Percentiles rank a stretch among this genome's conserved stretches.
Conservation (phyloP, 2,329 filamentous ascomycete genomes). For the Xylariaceae sp. region DNA sequence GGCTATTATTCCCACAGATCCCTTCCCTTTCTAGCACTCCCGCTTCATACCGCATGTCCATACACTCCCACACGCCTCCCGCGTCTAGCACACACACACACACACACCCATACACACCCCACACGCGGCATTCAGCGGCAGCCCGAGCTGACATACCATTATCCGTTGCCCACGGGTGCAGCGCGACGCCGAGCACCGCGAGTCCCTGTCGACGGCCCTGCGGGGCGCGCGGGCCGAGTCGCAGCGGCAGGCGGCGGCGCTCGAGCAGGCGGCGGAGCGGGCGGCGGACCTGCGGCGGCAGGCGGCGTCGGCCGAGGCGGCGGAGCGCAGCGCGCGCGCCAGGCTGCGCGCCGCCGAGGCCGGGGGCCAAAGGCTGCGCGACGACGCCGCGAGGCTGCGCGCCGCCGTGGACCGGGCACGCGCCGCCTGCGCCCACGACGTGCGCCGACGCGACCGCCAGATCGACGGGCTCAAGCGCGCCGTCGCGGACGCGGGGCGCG, state of each 20-base stretch:
- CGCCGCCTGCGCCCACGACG: conserved; percentile 79
- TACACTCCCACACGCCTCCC: too few species aligned
- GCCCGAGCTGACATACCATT: conserved; percentile 4
- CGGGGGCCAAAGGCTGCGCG: conserved; percentile 67
- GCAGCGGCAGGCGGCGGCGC: conserved; percentile 62
- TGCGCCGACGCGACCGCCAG: conserved; percentile 83
- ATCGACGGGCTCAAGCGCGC: conserved; percentile 85
- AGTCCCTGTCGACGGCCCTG: conserved; percentile 71
- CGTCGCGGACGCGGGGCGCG: conserved; percentile 62
- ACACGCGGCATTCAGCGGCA: too few species aligned
- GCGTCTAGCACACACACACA: too few species aligned
- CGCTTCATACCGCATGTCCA: too few species aligned
- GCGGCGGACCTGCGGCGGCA: conserved; percentile 47
- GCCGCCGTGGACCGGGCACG: conserved; percentile 74
- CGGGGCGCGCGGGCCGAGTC: conserved; percentile 69
- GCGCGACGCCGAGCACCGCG: conserved; percentile 85
- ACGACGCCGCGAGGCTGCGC: conserved; percentile 75
- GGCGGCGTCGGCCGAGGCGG: conserved; percentile 54
- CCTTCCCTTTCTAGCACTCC: too few species aligned
- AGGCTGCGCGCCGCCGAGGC: conserved; percentile 69
- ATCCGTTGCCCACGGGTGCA: conserved; percentile 35
- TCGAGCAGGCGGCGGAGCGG: conserved; percentile 50
- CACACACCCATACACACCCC: too few species aligned
- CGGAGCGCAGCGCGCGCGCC: conserved; percentile 61
- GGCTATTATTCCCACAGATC: too few species aligned